Evolutionary conservation across 2,329 filamentous ascomycete genomes (phyloP).

Genomic region (Diaporthe citriasiana): DNA sequence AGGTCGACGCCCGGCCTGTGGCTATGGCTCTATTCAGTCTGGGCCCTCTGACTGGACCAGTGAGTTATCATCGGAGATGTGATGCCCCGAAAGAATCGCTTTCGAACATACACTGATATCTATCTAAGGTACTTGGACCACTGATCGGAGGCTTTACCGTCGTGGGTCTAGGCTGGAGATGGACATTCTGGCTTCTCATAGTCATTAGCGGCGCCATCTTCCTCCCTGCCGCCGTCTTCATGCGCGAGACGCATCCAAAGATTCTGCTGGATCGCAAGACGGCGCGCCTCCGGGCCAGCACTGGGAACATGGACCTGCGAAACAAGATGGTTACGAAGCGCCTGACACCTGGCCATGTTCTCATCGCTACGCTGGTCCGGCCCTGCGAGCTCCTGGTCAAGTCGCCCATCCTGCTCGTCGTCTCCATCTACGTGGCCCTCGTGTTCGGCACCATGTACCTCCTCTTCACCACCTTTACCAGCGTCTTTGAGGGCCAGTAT

Average conservation of each 20-base stretch:
- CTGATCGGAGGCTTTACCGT: constrained; percentile 57
- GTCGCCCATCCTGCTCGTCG: constrained; percentile 66
- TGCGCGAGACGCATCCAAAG: constrained; percentile 60
- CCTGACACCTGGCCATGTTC: neutral
- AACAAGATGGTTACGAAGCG: constrained; percentile 41
- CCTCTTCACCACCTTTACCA: constrained; percentile 57
- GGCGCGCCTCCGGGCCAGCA: constrained; percentile 57
- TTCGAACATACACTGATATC: neutral
- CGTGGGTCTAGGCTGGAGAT: constrained; percentile 61
- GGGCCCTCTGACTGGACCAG: constrained; percentile 64
- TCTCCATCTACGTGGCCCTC: constrained; percentile 54
- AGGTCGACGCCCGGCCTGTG: constrained; percentile 60
- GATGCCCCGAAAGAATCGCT: too few relatives aligned
- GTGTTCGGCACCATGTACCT: constrained; percentile 55
- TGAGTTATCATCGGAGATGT: constrained; percentile 41
- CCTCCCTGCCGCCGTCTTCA: constrained; percentile 53
- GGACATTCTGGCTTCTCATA: constrained; percentile 64
- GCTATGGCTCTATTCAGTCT: constrained; percentile 63
- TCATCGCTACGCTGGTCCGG: constrained; percentile 45
- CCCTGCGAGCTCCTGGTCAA: constrained; percentile 64
- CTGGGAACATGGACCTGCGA: constrained; percentile 52
- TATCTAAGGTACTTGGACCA: constrained; percentile 57
- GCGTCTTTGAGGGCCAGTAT: constrained; percentile 54
- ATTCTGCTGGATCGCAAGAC: constrained; percentile 58
- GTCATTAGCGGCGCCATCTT: constrained; percentile 55